Evolutionary conservation across 352 stramenopile species (phyloP).

Genomic region (Phytophthora meadii): DNA sequence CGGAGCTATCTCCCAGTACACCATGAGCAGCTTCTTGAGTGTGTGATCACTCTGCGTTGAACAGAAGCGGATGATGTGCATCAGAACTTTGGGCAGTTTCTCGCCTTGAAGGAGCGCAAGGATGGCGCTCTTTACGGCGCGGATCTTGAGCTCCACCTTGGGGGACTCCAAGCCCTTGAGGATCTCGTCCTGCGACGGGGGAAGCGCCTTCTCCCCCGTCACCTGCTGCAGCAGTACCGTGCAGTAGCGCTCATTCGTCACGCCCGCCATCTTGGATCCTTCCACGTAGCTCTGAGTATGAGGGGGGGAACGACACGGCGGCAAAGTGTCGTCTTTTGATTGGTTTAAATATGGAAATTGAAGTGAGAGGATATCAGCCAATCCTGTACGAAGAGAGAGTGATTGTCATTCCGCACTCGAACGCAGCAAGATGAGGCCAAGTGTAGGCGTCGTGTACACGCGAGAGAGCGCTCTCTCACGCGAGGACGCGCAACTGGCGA

Average conservation of each 20-base stretch:
- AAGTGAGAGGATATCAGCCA: slow-evolving; percentile 16
- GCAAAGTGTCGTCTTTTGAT: slow-evolving; percentile 24
- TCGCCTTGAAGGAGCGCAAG: slow-evolving; percentile 98
- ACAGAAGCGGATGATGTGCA: slow-evolving; percentile 99
- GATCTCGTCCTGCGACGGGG: slow-evolving; percentile 95
- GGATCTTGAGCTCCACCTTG: slow-evolving; percentile 96
- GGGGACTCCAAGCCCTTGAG: slow-evolving; percentile 97
- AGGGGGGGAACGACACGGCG: slow-evolving; percentile 14
- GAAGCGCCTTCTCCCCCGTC: slow-evolving; percentile 66
- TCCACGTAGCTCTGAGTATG: slow-evolving; percentile 20
- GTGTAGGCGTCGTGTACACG: slow-evolving; percentile 69
- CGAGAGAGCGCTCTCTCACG: slow-evolving; percentile 46
- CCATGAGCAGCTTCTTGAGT: slow-evolving; percentile 99
- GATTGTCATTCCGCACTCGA: slow-evolving; percentile 16
- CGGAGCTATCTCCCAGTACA: slow-evolving; percentile 99
- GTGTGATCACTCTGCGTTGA: slow-evolving; percentile 99
- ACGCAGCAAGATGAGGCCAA: slow-evolving; percentile 24
- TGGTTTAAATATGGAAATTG: slow-evolving; percentile 32
- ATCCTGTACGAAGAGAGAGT: neutral
- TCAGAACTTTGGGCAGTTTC: slow-evolving; percentile 98
- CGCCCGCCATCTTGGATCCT: slow-evolving; percentile 58
- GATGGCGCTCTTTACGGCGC: slow-evolving; percentile 98
- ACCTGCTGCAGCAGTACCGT: slow-evolving; percentile 80
- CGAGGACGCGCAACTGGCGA: slow-evolving; percentile 68
- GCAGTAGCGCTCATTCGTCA: slow-evolving; percentile 90